Evolutionary conservation across 2,329 filamentous ascomycete species (phyloP).

Genomic region (Neurospora sp.): DNA sequence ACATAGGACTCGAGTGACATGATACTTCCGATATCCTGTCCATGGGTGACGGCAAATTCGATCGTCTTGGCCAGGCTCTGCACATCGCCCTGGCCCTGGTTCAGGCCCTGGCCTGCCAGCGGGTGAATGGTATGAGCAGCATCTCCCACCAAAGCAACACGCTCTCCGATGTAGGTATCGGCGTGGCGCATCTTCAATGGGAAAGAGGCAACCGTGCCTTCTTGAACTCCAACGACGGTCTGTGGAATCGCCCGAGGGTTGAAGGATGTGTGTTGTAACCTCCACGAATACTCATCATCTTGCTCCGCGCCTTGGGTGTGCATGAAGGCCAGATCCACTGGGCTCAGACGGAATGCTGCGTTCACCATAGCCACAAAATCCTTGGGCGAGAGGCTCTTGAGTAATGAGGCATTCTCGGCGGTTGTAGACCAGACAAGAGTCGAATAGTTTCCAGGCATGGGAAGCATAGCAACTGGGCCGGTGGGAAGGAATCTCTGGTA

Average conservation of each 20-base stretch:
- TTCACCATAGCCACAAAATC: conserved; percentile 87
- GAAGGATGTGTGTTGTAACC: conserved; percentile 58
- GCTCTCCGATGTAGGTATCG: conserved; percentile 83
- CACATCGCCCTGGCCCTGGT: conserved; percentile 85
- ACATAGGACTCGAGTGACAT: conserved; percentile 76
- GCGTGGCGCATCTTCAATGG: conserved; percentile 86
- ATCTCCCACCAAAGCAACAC: conserved; percentile 86
- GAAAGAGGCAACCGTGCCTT: conserved; percentile 76
- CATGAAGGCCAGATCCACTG: conserved; percentile 75
- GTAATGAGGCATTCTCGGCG: conserved; percentile 61
- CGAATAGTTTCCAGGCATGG: conserved; percentile 71
- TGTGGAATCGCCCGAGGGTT: conserved; percentile 51
- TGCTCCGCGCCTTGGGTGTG: conserved; percentile 52
- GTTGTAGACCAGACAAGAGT: conserved; percentile 95
- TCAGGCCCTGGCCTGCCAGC: conserved; percentile 86
- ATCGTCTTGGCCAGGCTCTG: conserved; percentile 68
- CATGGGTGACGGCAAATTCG: conserved; percentile 65
- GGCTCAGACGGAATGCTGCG: conserved; percentile 74
- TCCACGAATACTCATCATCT: conserved; percentile 74
- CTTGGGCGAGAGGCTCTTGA: conserved; percentile 62
- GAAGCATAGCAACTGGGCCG: conserved; percentile 84
- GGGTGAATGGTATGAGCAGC: conserved; percentile 94
- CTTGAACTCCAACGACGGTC: conserved; percentile 59
- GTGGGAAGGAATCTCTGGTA: conserved; percentile 94
- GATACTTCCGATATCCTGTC: conserved; percentile 74